Base-by-base conservation (phyloP, 2,329 filamentous ascomycete species). In the Clathrospora elynae region DNA sequence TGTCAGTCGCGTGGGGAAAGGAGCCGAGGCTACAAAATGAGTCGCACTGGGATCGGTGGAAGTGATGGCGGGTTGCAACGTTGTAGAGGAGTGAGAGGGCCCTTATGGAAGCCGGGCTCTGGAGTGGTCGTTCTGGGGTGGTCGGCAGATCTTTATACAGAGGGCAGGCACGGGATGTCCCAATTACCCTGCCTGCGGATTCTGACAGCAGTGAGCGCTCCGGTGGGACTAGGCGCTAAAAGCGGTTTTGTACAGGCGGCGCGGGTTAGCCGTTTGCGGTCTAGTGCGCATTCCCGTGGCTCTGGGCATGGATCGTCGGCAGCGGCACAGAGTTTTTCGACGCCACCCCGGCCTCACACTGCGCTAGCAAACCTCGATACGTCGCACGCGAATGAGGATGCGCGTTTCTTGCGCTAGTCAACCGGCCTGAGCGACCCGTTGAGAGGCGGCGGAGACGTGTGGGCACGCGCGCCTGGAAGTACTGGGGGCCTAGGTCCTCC, bases 301-400 rank as follows among this genome's bases (percentile, higher is more conserved):
- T 41, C 57, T 59, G 57, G 57, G 57, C 59, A 56, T 51, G 51
- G 57, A 48, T 53, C 52, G 33, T 49, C 54, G 53, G 56, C 47
- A 53, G 41, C 59, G 57, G 56, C 45, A 60, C 53, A 64, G 61
- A 64, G 53, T 59, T 62, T 61, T 64, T 54, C 20, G 10, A 55
- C 16, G 31, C 42, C 20, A 40, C 49, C 51, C 51, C 34, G 32
- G 49, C 42, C 29, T 25, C 32, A 46, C 17, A 30, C 42, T 42
- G 45, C 51, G 28, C 41, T 33, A 36, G n/a, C 48, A 35, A 55
- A 53, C 57, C 59, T 59, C 42, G 48, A 53, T 53, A 35, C 43
- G 37, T 42, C 6, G 40, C 44, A 36, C 26, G 43, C 53, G 43
- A 59, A 56, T 61, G 44, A 55, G 28, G 22, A 30, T 22, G 23